Base-by-base conservation (phyloP, 805 yeast species). In the Kazachstania martiniae region DNA sequence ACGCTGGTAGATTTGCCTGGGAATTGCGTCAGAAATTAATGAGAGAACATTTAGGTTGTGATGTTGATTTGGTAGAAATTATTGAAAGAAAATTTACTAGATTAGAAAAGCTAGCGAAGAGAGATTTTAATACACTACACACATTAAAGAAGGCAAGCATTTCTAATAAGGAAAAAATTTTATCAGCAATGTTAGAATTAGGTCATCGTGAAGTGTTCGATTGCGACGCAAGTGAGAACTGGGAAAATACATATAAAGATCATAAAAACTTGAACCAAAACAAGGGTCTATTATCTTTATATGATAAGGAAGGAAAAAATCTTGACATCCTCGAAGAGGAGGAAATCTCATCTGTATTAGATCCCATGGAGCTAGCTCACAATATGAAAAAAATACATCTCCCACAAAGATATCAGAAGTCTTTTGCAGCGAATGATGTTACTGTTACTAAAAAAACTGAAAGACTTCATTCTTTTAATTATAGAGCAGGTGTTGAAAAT, bases 1-100 rank as follows among this genome's bases (percentile, higher is more conserved):
- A 67, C 39, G 98, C 89, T 3, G 89, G 85, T 3, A 76, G 74
- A 44, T 91, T 89, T 63, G 85, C 97, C 0, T 94, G 85, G 53
- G 77, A 91, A 2, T 61, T 91, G 38, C 70, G 99, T 47, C 72
- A 86, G 63, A 69, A 96, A 40, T 65, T 93, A 31, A 91, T 91
- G 98, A 71, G 98, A 42, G 99, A 91, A 51, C 99, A 91, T 59
- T 53, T 91, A 17, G 99, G 98, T 17, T 78, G 94, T 33, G 93
- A 86, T 54, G 91, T 86, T 27, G 96, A 87, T 56, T 63, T 78
- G 12, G 58, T 86, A 17, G 96, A 87, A 35, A 58, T 80, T 27
- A 80, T 85, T 21, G 95, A 86, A 49, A 66, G 87, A 43, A 67
- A 81, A 43, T 78, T 82, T 40, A 62, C 57, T 30, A 62, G 58